phyloP scores from a whole-genome alignment of 2,329 filamentous ascomycete genomes.

The Chaetomiaceae sp. region DNA sequence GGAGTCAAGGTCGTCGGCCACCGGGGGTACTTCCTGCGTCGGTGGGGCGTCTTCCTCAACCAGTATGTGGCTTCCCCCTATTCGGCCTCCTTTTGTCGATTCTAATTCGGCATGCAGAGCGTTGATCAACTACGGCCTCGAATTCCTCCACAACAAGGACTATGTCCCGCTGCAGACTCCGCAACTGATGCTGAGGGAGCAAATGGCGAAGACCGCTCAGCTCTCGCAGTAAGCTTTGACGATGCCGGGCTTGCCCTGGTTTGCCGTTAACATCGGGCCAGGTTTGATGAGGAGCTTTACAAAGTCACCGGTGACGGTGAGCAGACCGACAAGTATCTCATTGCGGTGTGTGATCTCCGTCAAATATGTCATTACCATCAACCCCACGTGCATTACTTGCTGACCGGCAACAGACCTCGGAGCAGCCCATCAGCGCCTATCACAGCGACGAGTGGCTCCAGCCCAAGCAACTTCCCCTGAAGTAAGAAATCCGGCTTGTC shows the following conservation, averaged over 20 bases:
- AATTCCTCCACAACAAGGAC: conserved; percentile 76
- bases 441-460: conserved; percentile 93
- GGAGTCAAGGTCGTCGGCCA: conserved; percentile 93
- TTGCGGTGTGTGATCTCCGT: conserved; percentile 38
- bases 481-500: conserved; percentile 9
- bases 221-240: conserved; percentile 57
- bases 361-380: not conserved
- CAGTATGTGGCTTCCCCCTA: conserved; percentile 16
- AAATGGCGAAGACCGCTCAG: conserved; percentile 98
- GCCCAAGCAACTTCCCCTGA: conserved; percentile 79
- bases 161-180: conserved; percentile 81
- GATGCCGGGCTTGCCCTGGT: not conserved
- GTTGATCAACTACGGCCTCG: conserved; percentile 87
- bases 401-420: conserved; percentile 51
- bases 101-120: conserved; percentile 51
- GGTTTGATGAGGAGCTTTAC: conserved; percentile 94
- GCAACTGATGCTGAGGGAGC: conserved; percentile 89
- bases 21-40: conserved; percentile 84
- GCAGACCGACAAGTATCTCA: conserved; percentile 75
- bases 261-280: not conserved
- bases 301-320: conserved; percentile 89
- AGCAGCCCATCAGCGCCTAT: conserved; percentile 89
- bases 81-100: not conserved
- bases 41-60: conserved; percentile 62
- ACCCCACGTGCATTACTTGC: not conserved